Evolutionary conservation across 768 basidiomycete species (phyloP), one percentile per base, ranked within the genome.

Genomic region (Galerina sulciceps): DNA sequence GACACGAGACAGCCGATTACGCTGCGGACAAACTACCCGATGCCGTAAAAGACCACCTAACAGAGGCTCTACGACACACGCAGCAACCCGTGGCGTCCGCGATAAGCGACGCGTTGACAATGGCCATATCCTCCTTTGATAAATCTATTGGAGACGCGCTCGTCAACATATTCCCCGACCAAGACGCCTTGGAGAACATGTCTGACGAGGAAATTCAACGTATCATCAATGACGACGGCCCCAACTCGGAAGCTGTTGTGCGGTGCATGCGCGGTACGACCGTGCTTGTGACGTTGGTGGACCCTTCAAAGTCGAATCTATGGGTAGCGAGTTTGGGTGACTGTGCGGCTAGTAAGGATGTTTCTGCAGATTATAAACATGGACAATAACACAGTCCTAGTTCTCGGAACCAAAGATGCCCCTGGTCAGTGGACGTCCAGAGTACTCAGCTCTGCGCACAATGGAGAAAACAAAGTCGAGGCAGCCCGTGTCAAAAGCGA

Each of bases 281-380:
- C 1, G 81, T 75, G 3, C 73, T 85, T 10, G 65, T 85, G 35
- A 72, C 83, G 4, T 67, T 86, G 23, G 63, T 81, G 10, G 79
- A 84, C 57, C 79, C 82, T 4, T 41, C 55, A 13, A 68, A 62
- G 11, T 69, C 72, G 20, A 79, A 83, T 57, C 59, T 85, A 1
- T 85, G 84, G 83, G 81, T 85, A 11, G 83, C 81, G 3, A 84
- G 81, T 65, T 69, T 85, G 36, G 85, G 85, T 4, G 85, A 86
- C 65, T 83, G 83, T 61, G 76, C 76, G 61, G 83, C 82, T 57
- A 76, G 85, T 83, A 57, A 54, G 76, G 26, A 43, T 31, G 14
- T 38, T 51, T 40, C n/a, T 42, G 17, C 18, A 20, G 42, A 6
- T 11, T 15, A 6, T 38, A 13, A 10, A 15, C 8, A 47, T 13